These are phyloP conservation scores for Brassica nigra DNA, from an alignment of 345 rosid species.

Conservation along the genomic window DNA sequence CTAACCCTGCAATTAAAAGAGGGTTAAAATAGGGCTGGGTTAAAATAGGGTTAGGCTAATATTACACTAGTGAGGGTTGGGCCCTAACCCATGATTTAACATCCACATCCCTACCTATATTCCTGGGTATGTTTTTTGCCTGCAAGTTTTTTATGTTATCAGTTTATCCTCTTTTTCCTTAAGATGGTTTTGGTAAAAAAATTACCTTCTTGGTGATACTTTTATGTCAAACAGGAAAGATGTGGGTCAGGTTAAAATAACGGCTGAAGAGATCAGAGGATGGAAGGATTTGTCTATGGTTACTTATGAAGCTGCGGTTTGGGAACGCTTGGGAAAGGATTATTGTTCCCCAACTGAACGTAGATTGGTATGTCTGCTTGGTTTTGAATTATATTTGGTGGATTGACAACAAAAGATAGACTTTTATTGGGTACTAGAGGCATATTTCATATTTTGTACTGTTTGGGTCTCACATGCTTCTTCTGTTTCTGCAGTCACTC, in stretches of 20 bases:
- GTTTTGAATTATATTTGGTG: background rate
- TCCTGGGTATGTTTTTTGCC: slow-evolving; percentile 50
- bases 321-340: slow-evolving; percentile 33
- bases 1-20: no score
- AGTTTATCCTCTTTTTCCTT: background rate
- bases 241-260: slow-evolving; percentile 39
- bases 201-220: background rate
- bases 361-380: slow-evolving; percentile 17
- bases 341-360: slow-evolving; percentile 6
- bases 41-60: no score
- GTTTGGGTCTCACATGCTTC: background rate
- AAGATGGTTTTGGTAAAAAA: background rate
- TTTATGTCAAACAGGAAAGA: slow-evolving; percentile 32
- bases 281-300: slow-evolving; percentile 51
- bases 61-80: no score
- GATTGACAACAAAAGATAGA: background rate
- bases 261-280: slow-evolving; percentile 46
- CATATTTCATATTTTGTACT: background rate
- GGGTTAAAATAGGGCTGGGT: no score
- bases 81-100: no score
- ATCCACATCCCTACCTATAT: slow-evolving; percentile 39
- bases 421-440: background rate
- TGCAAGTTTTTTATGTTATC: background rate
- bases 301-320: slow-evolving; percentile 53
- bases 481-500: slow-evolving; percentile 39